Conservation (phyloP, 768 basidiomycete species). For the Psilocybe subaeruginosa region DNA sequence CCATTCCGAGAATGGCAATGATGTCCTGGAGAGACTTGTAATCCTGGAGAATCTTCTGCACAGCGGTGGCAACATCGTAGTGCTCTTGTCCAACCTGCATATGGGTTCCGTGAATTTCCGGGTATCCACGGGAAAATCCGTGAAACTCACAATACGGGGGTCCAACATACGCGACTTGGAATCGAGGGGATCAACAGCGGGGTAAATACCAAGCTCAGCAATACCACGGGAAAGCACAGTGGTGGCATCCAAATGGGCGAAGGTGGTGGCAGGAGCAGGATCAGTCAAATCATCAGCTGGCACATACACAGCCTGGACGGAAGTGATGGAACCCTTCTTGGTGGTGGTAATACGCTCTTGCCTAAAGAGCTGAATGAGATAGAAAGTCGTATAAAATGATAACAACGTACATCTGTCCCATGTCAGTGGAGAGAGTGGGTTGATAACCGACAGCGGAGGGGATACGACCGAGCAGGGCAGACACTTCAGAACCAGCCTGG, state of each 20-base stretch:
- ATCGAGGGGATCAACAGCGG: constrained; percentile 98
- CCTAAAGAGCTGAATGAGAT: constrained; percentile 42
- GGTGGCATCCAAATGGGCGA: constrained; percentile 99
- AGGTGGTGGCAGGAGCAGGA: constrained; percentile 98
- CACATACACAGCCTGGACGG: constrained; percentile 99
- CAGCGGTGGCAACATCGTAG: constrained; percentile 94
- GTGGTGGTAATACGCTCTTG: constrained; percentile 99
- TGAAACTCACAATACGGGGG: constrained; percentile 86
- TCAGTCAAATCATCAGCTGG: constrained; percentile 99
- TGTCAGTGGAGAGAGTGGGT: constrained; percentile 99
- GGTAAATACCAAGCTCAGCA: constrained; percentile 99
- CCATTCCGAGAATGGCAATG: constrained; percentile 99
- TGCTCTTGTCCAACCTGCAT: constrained; percentile 83
- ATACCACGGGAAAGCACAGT: constrained; percentile 99
- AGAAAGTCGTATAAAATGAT: constrained; percentile 10
- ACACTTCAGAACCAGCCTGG: constrained; percentile 99
- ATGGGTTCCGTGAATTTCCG: constrained; percentile 3
- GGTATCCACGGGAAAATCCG: background rate
- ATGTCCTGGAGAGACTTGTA: constrained; percentile 99
- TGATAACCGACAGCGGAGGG: constrained; percentile 99
- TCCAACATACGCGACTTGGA: constrained; percentile 99
- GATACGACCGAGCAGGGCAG: constrained; percentile 99
- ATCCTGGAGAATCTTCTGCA: constrained; percentile 96
- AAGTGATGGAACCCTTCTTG: constrained; percentile 99
- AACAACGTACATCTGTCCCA: constrained; percentile 93